phyloP scores from a whole-genome alignment of 2,329 filamentous ascomycete species.

The Didymella lethalis region DNA sequence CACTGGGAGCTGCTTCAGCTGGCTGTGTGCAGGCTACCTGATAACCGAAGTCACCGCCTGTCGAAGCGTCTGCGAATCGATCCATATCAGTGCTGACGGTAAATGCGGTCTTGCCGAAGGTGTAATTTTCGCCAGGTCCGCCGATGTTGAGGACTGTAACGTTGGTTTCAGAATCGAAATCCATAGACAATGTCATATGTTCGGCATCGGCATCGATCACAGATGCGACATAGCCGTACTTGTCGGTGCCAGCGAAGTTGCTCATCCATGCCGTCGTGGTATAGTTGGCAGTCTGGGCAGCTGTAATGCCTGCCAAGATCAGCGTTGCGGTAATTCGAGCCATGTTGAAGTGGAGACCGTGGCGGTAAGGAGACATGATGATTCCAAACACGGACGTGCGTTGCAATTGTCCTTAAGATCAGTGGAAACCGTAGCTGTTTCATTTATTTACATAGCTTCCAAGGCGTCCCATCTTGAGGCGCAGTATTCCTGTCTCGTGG shows the following conservation, averaged over 20 bases:
- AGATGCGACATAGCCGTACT: constrained; percentile 15
- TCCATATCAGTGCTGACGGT: not conserved
- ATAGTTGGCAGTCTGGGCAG: constrained; percentile 9
- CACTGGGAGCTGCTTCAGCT: not conserved
- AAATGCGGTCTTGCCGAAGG: constrained; percentile 8
- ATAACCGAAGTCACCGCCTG: not conserved
- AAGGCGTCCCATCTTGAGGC: constrained; percentile 14
- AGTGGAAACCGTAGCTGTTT: not conserved
- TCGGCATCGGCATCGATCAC: constrained; percentile 14
- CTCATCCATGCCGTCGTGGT: constrained; percentile 17
- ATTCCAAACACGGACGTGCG: not conserved
- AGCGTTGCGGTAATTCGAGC: constrained; percentile 3
- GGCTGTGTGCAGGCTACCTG: constrained; percentile 6
- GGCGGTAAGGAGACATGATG: not conserved
- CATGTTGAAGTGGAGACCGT: not conserved
- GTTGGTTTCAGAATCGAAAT: constrained; percentile 6
- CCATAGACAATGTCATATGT: constrained; percentile 12
- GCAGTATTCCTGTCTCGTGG: constrained; percentile 2
- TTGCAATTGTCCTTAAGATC: too few species aligned
- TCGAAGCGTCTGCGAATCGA: not conserved
- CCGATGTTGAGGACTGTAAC: constrained; percentile 4
- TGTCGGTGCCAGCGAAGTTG: constrained; percentile 9
- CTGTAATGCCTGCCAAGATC: constrained; percentile 9
- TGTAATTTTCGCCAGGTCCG: not conserved
- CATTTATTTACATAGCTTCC: constrained; percentile 6